A percentile compares a stretch with the other conserved stretches of the same genome.
Conservation (phyloP, 768 basidiomycete genomes). For the Rhizopogon vinicolor region DNA sequence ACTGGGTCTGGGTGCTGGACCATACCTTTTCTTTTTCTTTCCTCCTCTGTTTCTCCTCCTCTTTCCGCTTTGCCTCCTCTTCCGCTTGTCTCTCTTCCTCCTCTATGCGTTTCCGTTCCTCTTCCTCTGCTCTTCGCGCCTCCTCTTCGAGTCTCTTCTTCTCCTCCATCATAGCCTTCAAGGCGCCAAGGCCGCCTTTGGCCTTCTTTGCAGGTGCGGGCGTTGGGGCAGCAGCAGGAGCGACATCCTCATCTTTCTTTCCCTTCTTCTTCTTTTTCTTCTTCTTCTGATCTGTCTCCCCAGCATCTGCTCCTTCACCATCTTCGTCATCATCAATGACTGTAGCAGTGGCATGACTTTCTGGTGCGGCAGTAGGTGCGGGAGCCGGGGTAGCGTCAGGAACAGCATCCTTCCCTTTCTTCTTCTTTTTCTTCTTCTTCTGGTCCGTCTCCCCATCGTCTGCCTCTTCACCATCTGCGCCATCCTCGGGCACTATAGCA, state of each 20-base stretch:
- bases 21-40: conserved; percentile 87
- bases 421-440: conserved; percentile 84
- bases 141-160: conserved; percentile 89
- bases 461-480: conserved; percentile 43
- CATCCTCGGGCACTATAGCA: conserved; percentile 27
- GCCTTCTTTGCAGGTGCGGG: conserved; percentile 52
- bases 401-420: conserved; percentile 63
- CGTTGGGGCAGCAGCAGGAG: conserved; percentile 40
- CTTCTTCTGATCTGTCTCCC: conserved; percentile 43
- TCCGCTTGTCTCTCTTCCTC: conserved; percentile 80
- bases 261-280: conserved; percentile 84
- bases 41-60: conserved; percentile 77
- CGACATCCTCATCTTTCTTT: conserved; percentile 71
- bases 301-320: conserved; percentile 57
- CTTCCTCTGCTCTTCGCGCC: conserved; percentile 63
- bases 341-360: conserved; percentile 5
- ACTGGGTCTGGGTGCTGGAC: neutral
- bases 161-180: conserved; percentile 91
- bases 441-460: conserved; percentile 42
- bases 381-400: conserved; percentile 37
- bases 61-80: conserved; percentile 72
- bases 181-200: conserved; percentile 74
- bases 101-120: conserved; percentile 76
- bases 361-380: conserved; percentile 31
- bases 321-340: conserved; percentile 59